Percentiles rank a stretch among this genome's conserved stretches.
Conservation (phyloP, 2,329 filamentous ascomycete genomes). For the Fusarium sp. region DNA sequence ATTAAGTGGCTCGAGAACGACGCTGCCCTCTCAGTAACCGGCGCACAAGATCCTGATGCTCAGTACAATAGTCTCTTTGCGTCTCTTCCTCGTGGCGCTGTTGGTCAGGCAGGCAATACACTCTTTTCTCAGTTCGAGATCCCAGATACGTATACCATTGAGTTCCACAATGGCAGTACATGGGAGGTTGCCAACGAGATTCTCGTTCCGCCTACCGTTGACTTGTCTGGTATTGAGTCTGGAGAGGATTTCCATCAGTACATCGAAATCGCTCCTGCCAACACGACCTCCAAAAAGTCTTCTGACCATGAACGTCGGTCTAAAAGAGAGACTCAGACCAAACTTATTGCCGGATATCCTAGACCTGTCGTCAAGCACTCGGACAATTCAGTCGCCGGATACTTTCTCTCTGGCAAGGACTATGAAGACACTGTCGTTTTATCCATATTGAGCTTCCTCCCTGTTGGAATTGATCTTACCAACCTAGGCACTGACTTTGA, state of each 20-base stretch:
- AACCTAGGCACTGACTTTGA: slow-evolving; percentile 1
- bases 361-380: slow-evolving; percentile 37
- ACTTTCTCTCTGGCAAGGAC: slow-evolving; percentile 38
- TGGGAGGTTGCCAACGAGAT: slow-evolving; percentile 33
- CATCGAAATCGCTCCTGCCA: slow-evolving; percentile 34
- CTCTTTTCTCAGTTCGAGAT: slow-evolving; percentile 41
- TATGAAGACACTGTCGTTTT: slow-evolving; percentile 44
- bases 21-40: slow-evolving; percentile 24
- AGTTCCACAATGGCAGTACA: slow-evolving; percentile 41
- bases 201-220: slow-evolving; percentile 18
- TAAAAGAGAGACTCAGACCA: not conserved
- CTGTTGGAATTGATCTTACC: slow-evolving; percentile 23
- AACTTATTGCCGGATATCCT: slow-evolving; percentile 27
- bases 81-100: slow-evolving; percentile 29
- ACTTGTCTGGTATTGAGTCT: slow-evolving; percentile 41
- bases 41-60: slow-evolving; percentile 45
- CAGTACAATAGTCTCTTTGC: slow-evolving; percentile 44
- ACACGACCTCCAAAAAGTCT: slow-evolving; percentile 11
- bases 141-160: slow-evolving; percentile 41
- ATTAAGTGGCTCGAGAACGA: slow-evolving; percentile 45
- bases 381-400: slow-evolving; percentile 26
- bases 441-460: slow-evolving; percentile 44
- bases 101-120: slow-evolving; percentile 16
- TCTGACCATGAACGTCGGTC: slow-evolving; percentile 29
- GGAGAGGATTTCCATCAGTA: slow-evolving; percentile 42